A percentile compares a stretch with the other conserved stretches of the same genome.
These are phyloP conservation scores for Fusarium piperis DNA, from an alignment of 2,329 filamentous ascomycete genomes.

Conservation along the genomic window DNA sequence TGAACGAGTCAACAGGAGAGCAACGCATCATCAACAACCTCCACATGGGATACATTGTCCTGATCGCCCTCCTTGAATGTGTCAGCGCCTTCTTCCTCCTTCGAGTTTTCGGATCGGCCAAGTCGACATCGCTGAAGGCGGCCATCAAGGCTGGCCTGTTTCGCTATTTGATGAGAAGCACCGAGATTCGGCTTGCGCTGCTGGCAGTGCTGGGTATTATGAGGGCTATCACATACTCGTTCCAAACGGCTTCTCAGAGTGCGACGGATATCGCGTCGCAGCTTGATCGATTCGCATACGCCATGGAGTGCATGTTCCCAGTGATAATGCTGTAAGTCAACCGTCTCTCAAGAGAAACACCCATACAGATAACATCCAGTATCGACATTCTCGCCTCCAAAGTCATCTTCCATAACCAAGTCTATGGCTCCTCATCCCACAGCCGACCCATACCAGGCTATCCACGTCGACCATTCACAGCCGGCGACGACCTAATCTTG, in stretches of 20 bases:
- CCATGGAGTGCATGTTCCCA: slow-evolving; percentile 54
- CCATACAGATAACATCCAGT: slow-evolving; percentile 11
- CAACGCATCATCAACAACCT: slow-evolving; percentile 50
- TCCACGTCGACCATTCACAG: slow-evolving; percentile 19
- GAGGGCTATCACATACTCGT: slow-evolving; percentile 54
- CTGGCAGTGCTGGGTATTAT: slow-evolving; percentile 52
- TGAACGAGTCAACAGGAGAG: slow-evolving; percentile 32
- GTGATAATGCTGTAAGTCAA: slow-evolving; percentile 51
- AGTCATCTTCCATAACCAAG: slow-evolving; percentile 41
- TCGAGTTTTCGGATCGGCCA: slow-evolving; percentile 48
- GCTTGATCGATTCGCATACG: slow-evolving; percentile 54
- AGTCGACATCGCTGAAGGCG: slow-evolving; percentile 39
- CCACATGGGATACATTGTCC: slow-evolving; percentile 54
- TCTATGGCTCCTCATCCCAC: slow-evolving; percentile 35
- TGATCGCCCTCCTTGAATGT: slow-evolving; percentile 53
- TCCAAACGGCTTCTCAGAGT: slow-evolving; percentile 49
- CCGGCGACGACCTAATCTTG: slow-evolving; percentile 23
- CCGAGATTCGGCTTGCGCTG: slow-evolving; percentile 51
- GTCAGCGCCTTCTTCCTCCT: slow-evolving; percentile 53
- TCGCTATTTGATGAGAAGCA: slow-evolving; percentile 51
- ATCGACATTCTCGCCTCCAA: slow-evolving; percentile 50
- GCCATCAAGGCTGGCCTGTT: slow-evolving; percentile 50
- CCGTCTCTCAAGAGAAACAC: accelerated
- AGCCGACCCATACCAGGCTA: slow-evolving; percentile 21
- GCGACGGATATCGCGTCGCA: slow-evolving; percentile 51